phyloP scores from a whole-genome alignment of 140 eudicot species.

The Erigeron philadelphicus region DNA sequence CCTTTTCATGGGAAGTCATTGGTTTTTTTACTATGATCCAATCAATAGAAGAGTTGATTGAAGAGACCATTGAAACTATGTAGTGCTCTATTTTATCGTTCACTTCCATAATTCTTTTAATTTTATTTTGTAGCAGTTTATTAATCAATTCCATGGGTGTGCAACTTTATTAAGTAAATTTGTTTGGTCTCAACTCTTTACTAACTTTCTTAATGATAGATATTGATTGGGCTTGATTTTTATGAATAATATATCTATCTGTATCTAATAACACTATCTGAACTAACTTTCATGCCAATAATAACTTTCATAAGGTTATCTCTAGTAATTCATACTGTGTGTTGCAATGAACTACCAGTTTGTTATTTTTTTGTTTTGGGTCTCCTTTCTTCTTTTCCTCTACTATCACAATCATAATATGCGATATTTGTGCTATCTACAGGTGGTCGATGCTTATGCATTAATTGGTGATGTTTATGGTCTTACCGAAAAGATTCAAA shows the following conservation, averaged over 20 bases:
- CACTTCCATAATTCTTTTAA: not conserved
- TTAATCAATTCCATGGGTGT: not conserved
- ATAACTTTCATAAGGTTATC: not conserved
- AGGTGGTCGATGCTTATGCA: conserved; percentile 99
- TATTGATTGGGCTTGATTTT: not conserved
- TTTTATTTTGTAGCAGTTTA: not conserved
- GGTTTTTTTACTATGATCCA: too few species aligned
- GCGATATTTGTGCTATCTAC: conserved; percentile 11
- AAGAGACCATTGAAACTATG: too few species aligned
- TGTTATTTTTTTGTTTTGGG: too few species aligned
- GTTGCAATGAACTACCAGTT: not conserved
- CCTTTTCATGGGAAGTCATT: too few species aligned
- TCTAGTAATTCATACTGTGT: not conserved
- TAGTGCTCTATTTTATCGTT: not conserved
- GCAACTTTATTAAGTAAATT: not conserved
- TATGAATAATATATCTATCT: not conserved
- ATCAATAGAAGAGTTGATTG: too few species aligned
- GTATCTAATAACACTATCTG: not conserved
- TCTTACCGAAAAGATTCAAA: conserved; percentile 92
- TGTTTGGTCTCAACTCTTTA: not conserved
- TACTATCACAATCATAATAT: too few species aligned
- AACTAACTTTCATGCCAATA: not conserved
- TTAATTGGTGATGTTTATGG: conserved; percentile 95
- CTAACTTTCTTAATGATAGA: not conserved
- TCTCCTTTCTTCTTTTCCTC: too few species aligned